Evolutionary conservation across 2,329 filamentous ascomycete genomes (phyloP), one percentile per base, ranked within the genome.

Genomic region (Ascochyta fabae): DNA sequence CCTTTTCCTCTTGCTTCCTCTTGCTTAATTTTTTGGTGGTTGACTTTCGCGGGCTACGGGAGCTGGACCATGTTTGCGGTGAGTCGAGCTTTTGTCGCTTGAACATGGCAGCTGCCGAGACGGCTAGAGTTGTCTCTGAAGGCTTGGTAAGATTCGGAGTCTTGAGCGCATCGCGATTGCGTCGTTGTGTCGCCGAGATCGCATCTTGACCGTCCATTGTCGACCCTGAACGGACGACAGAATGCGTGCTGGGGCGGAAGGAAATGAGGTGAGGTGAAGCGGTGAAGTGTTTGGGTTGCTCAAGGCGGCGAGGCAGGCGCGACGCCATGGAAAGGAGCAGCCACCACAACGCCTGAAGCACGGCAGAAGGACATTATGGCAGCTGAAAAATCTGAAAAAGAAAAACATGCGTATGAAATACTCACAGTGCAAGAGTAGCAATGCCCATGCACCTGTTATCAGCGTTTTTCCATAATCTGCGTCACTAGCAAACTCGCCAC

Each of bases 51-150:
- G 52, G 54, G 15, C 46, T 60, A 24, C 35, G 60, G 13, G 52
- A 40, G 48, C 52, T 60, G 12, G 51, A 51, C 5, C 26, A 44
- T 12, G 45, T 47, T 40, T 59, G 16, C n/a, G 49, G 52, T 16
- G 1, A 22, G 19, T 50, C 42, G 26, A 26, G 27, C 8, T 56
- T 56, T 9, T 56, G 53, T 24, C 33, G 31, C 13, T 16, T 68
- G 64, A 73, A 75, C n/a, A 73, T 44, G 22, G 55, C 46, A 8
- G 65, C 60, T 26, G 62, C 62, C 8, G 71, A 69, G 12, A 70
- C 48, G 12, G 60, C 52, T n/a, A 61, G 42, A 3, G 26, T 48
- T 24, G 43, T 39, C 4, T 58, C 31, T 57, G 31, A 31, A 10
- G 42, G 47, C 36, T 43, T 43, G 19, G 3, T 23, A 4, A n/a